These are phyloP conservation scores for Pyricularia sp. DNA, from an alignment of 2,329 filamentous ascomycete species.

Conservation along the genomic window DNA sequence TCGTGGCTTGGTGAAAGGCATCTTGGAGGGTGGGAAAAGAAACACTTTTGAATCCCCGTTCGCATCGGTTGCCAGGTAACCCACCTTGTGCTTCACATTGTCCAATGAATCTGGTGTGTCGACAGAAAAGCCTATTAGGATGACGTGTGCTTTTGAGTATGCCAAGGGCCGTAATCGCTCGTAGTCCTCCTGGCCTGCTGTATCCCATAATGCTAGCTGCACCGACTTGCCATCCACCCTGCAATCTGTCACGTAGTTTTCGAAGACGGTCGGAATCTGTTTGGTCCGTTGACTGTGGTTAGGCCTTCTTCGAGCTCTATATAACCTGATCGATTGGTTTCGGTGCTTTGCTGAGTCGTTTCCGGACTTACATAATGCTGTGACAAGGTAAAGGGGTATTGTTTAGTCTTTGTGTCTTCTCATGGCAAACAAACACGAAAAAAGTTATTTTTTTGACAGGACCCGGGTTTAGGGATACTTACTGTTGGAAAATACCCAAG, in stretches of 20 bases:
- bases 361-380: slow-evolving; percentile 48
- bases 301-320: not conserved
- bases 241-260: slow-evolving; percentile 99
- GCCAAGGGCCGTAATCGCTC: slow-evolving; percentile 89
- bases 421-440: not conserved
- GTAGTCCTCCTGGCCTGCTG: slow-evolving; percentile 98
- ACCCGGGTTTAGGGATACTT: slow-evolving; percentile 31
- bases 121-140: slow-evolving; percentile 90
- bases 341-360: not conserved
- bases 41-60: not conserved
- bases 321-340: not conserved
- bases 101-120: slow-evolving; percentile 94
- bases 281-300: slow-evolving; percentile 1
- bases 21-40: not conserved
- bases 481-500: slow-evolving; percentile 96
- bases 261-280: slow-evolving; percentile 93
- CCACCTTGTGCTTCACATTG: slow-evolving; percentile 96
- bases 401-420: not conserved
- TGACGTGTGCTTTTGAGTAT: slow-evolving; percentile 95
- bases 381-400: not conserved
- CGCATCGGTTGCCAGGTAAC: not conserved
- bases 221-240: slow-evolving; percentile 98
- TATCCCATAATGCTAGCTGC: slow-evolving; percentile 97
- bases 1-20: not conserved
- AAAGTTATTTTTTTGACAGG: not conserved